phyloP scores from a whole-genome alignment of 768 basidiomycete genomes.

The Obba rivulosa region DNA sequence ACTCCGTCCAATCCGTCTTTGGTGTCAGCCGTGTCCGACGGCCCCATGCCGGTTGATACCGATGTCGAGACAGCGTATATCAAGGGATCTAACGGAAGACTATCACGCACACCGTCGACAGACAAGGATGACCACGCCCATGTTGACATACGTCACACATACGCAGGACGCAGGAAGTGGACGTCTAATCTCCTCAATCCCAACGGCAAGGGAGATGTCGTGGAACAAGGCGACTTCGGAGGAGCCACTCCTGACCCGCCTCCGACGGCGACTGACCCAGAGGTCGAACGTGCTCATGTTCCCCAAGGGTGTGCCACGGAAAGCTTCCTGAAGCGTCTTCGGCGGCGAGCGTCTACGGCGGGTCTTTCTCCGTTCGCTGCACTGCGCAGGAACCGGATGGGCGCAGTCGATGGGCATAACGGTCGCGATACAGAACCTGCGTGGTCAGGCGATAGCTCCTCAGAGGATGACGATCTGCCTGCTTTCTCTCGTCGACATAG shows the following conservation, averaged over 20 bases:
- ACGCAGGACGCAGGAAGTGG: not conserved
- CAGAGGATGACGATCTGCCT: constrained; percentile 22
- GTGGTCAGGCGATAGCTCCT: constrained; percentile 23
- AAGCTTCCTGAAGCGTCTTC: constrained; percentile 17
- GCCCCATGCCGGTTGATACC: constrained; percentile 68
- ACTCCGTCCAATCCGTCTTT: constrained; percentile 5
- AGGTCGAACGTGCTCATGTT: not conserved
- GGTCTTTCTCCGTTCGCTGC: constrained; percentile 20
- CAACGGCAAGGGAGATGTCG: not conserved
- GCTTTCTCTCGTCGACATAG: constrained; percentile 13
- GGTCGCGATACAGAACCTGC: constrained; percentile 5
- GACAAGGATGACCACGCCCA: not conserved
- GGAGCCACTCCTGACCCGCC: constrained; percentile 16
- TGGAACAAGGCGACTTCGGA: constrained; percentile 7
- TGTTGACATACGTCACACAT: not conserved
- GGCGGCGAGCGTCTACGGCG: constrained; percentile 13
- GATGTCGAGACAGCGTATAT: constrained; percentile 72
- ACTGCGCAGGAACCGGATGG: constrained; percentile 12
- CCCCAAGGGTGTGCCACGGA: not conserved
- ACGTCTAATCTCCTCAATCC: not conserved
- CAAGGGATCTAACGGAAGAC: constrained; percentile 33
- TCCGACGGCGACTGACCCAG: constrained; percentile 5
- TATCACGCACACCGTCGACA: no score
- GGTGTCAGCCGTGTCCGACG: constrained; percentile 38
- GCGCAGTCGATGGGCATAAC: not conserved